Evolutionary conservation across 2,329 filamentous ascomycete genomes (phyloP), one percentile per base, ranked within the genome.

Genomic region (Pleomassaria siparia): DNA sequence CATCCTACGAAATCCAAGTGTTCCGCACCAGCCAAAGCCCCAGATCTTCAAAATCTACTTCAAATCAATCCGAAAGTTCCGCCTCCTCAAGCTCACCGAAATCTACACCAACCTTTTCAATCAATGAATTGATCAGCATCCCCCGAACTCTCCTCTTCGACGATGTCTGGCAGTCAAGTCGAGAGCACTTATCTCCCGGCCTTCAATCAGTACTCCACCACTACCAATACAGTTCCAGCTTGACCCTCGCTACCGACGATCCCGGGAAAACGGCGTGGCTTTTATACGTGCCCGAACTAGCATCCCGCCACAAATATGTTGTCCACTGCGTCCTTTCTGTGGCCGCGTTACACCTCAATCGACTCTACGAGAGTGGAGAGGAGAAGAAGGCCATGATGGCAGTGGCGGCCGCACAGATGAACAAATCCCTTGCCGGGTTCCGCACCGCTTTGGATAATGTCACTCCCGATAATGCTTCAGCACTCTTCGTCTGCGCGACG

Each of bases 321-420:
- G 57, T 77, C 8, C 73, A 77, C 49, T 72, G 72, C 33, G 66
- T 79, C 5, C 59, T 78, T 0, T 72, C 75, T 2, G 58, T 78
- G 12, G 69, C 76, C 11, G 74, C 74, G 2, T 62, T 78, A 21
- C 76, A 79, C 47, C 57, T 77, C 9, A 72, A 69, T 11, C 70
- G 71, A 24, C 52, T 74, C 3, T 67, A 74, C 43, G 58, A 63
- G 25, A 40, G 30, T 7, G 40, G 43, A 40, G 45, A 53, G 47
- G 18, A 56, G 55, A 10, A 62, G 56, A 46, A 54, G 16, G 21
- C 54, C 4, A 66, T 69, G 62, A 60, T 58, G 18, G 54, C 56
- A 1, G 37, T 66, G 7, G 64, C 66, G 9, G 63, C 61, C n/a
- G 54, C 57, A 2, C 58, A 64, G 9, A 67, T 71, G 64, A 69